phyloP scores from a whole-genome alignment of 2,329 filamentous ascomycete genomes.

The Chaetomium olivaceum region DNA sequence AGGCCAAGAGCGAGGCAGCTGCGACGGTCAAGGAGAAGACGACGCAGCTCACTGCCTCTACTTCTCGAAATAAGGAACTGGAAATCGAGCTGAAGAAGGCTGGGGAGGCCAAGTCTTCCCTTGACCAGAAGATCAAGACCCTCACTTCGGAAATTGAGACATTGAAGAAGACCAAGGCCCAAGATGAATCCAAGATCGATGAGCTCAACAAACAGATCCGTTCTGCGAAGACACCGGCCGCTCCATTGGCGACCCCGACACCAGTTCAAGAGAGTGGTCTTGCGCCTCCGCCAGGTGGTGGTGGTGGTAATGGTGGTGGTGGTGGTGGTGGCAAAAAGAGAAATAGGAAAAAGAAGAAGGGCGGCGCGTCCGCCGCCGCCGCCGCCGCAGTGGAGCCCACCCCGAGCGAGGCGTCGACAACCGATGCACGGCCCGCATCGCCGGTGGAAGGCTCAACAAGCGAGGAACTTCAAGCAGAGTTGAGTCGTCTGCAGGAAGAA shows the following conservation, averaged over 20 bases:
- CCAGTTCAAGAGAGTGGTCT: constrained; percentile 30
- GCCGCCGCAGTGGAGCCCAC: constrained; percentile 43
- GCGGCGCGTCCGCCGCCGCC: constrained; percentile 48
- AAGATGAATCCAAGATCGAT: constrained; percentile 45
- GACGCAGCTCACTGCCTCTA: constrained; percentile 39
- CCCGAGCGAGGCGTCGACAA: constrained; percentile 38
- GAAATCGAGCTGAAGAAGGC: constrained; percentile 43
- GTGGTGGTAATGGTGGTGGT: not conserved
- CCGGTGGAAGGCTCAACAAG: constrained; percentile 28
- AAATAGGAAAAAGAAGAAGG: constrained; percentile 90
- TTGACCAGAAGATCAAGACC: constrained; percentile 49
- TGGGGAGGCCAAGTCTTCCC: constrained; percentile 42
- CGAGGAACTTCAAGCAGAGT: constrained; percentile 50
- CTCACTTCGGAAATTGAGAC: constrained; percentile 48
- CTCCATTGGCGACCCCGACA: constrained; percentile 29
- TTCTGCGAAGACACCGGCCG: constrained; percentile 31
- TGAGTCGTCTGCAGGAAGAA: constrained; percentile 53
- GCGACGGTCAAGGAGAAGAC: constrained; percentile 39
- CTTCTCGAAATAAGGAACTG: constrained; percentile 42
- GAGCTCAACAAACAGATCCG: constrained; percentile 44
- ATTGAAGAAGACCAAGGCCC: constrained; percentile 42
- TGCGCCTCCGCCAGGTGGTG: constrained; percentile 21
- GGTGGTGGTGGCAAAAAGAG: constrained; percentile 59
- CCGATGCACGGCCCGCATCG: constrained; percentile 40
- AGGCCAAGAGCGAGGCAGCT: constrained; percentile 36